Evolutionary conservation across 2,329 filamentous ascomycete genomes (phyloP).

Genomic region (Aspergillus ustus): DNA sequence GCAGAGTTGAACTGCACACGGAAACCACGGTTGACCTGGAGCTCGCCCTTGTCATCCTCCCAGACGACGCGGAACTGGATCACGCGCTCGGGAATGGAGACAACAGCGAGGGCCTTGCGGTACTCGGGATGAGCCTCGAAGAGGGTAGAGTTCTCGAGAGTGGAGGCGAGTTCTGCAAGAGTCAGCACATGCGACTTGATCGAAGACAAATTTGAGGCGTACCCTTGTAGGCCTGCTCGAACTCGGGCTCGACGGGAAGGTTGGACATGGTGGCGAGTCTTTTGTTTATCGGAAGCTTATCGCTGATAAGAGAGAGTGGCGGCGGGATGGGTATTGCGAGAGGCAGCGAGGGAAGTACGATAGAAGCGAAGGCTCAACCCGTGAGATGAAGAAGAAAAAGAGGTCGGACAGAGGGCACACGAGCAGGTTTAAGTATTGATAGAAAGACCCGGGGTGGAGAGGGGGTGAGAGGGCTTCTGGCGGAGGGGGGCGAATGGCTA

Average conservation of each 20-base stretch:
- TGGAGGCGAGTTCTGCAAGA: constrained; percentile 81
- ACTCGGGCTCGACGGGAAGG: constrained; percentile 88
- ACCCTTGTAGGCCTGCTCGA: constrained; percentile 98
- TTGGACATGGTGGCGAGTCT: constrained; percentile 69
- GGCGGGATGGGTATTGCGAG: constrained; percentile 8
- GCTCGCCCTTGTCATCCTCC: constrained; percentile 86
- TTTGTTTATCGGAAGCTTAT: constrained; percentile 8
- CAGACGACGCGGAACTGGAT: constrained; percentile 97
- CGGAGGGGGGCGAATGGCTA: constrained; percentile 17
- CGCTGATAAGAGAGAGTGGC: constrained; percentile 14
- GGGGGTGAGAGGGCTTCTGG: constrained; percentile 7
- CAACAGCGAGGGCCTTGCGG: constrained; percentile 84
- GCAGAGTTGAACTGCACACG: constrained; percentile 99
- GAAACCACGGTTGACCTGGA: constrained; percentile 93
- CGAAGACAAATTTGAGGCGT: constrained; percentile 36
- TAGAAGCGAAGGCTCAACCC: constrained; percentile 19
- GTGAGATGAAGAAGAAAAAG: constrained; percentile 16
- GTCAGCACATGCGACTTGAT: not conserved
- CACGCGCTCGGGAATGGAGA: constrained; percentile 89
- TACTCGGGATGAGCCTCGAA: constrained; percentile 96
- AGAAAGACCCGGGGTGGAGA: constrained; percentile 13
- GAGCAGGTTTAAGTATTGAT: constrained; percentile 18
- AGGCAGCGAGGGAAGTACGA: constrained; percentile 14
- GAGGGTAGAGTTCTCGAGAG: constrained; percentile 89
- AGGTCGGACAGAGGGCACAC: constrained; percentile 19